Conservation (phyloP, 148 eudicot genomes). For the Euryodendron excelsum region DNA sequence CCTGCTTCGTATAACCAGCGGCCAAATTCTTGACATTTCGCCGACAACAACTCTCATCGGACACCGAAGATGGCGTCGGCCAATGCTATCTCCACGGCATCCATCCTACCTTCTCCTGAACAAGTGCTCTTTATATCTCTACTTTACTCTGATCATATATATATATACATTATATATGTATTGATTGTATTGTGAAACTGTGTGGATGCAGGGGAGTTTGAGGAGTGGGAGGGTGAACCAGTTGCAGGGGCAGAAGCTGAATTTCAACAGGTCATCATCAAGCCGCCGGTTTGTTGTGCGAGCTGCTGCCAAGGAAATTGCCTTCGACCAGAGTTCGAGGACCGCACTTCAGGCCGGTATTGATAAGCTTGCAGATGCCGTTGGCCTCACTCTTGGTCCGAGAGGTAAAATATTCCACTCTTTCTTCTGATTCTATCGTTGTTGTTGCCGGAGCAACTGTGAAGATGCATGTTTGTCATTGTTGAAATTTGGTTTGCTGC, state of each 20-base stretch:
- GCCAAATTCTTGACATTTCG: neutral
- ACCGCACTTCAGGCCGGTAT: constrained; percentile 86
- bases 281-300: constrained; percentile 53
- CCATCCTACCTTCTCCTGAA: constrained; percentile 56
- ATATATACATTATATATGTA: neutral
- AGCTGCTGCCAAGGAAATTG: constrained; percentile 83
- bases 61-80: constrained; percentile 96
- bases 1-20: constrained; percentile 13
- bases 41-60: no score
- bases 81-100: constrained; percentile 74
- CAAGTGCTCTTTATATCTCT: constrained; percentile 29
- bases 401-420: constrained; percentile 56
- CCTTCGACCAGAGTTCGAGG: constrained; percentile 80
- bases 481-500: no score
- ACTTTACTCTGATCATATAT: neutral
- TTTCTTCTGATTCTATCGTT: neutral
- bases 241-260: constrained; percentile 53
- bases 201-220: constrained; percentile 46
- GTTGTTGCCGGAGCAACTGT: no score
- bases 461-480: no score
- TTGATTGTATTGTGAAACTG: constrained; percentile 1
- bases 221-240: constrained; percentile 48
- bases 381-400: constrained; percentile 97
- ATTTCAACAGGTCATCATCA: constrained; percentile 34
- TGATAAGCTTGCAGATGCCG: constrained; percentile 90